Evolutionary conservation across 306 rosid species (phyloP).

Genomic region (Pyrus pyrifolia): DNA sequence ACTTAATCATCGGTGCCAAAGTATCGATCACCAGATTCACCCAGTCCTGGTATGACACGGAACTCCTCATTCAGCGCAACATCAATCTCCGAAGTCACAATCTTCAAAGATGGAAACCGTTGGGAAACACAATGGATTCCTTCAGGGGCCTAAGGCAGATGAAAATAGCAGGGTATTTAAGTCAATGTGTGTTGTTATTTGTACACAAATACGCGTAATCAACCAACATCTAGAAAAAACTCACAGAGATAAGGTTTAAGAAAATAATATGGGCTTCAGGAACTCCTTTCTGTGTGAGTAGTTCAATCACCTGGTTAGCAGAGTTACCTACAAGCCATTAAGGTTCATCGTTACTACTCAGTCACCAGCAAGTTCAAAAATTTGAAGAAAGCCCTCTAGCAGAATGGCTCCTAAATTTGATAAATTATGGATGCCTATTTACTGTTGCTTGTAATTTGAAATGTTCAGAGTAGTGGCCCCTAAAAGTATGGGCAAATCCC

Average conservation of each 20-base stretch:
- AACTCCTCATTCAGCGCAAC: slow-evolving; percentile 63
- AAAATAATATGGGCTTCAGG: slow-evolving; percentile 91
- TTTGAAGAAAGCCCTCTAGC: not conserved
- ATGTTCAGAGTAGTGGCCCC: no score
- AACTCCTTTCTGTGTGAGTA: slow-evolving; percentile 88
- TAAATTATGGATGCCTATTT: not conserved
- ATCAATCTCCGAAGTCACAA: slow-evolving; percentile 95
- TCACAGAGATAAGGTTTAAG: slow-evolving; percentile 86
- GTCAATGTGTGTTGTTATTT: not conserved
- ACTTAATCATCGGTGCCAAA: slow-evolving; percentile 69
- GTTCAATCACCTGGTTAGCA: slow-evolving; percentile 92
- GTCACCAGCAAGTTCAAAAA: slow-evolving; percentile 5
- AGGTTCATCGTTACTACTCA: slow-evolving; percentile 10
- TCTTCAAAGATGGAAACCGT: slow-evolving; percentile 80
- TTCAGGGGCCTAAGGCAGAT: slow-evolving; percentile 73
- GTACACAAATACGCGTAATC: not conserved
- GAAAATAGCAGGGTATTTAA: not conserved
- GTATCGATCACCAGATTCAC: slow-evolving; percentile 94
- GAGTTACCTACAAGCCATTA: slow-evolving; percentile 62
- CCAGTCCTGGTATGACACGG: slow-evolving; percentile 90
- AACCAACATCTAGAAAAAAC: slow-evolving; percentile 25
- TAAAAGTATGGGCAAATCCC: no score
- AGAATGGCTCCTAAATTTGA: not conserved
- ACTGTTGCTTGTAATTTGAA: no score
- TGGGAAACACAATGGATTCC: slow-evolving; percentile 88